phyloP scores from a whole-genome alignment of 106 monocot genomes.

The Dendrobium huoshanense region DNA sequence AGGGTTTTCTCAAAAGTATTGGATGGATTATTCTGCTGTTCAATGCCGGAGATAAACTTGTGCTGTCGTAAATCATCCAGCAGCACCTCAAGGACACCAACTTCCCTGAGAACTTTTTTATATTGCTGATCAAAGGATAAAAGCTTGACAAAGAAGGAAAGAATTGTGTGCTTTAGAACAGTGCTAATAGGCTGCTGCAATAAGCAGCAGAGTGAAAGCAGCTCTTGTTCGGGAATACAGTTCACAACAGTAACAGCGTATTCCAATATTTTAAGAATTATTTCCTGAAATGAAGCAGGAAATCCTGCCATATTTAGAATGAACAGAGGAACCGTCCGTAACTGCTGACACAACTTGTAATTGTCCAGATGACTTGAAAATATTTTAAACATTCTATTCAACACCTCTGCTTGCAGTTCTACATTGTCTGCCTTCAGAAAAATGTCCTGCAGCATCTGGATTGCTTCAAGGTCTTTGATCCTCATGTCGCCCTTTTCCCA shows the following conservation, averaged over 20 bases:
- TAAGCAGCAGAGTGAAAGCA: conserved; percentile 95
- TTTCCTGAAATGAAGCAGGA: conserved; percentile 83
- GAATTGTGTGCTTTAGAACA: conserved; percentile 70
- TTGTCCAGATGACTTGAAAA: conserved; percentile 97
- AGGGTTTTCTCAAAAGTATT: conserved; percentile 32
- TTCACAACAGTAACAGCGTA: conserved; percentile 98
- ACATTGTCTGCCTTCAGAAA: conserved; percentile 92
- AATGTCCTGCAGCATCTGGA: conserved; percentile 99
- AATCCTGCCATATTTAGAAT: conserved; percentile 89
- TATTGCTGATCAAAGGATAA: conserved; percentile 95
- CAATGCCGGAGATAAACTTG: conserved; percentile 60
- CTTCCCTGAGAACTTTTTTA: conserved; percentile 88
- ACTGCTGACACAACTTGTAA: conserved; percentile 84
- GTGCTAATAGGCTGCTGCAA: conserved; percentile 84
- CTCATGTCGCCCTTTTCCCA: conserved; percentile 60
- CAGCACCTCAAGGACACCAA: conserved; percentile 87
- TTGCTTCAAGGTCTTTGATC: conserved; percentile 92
- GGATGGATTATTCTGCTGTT: conserved; percentile 43
- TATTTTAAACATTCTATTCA: conserved; percentile 97
- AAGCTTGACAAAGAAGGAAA: conserved; percentile 94
- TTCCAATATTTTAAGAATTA: conserved; percentile 94
- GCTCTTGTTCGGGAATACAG: conserved; percentile 94
- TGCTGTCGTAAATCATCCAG: conserved; percentile 87
- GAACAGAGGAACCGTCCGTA: conserved; percentile 86
- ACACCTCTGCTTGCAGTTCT: conserved; percentile 88